These are phyloP conservation scores for Globisporangium viniferum DNA, from an alignment of 352 stramenopile species.

Conservation along the genomic window DNA sequence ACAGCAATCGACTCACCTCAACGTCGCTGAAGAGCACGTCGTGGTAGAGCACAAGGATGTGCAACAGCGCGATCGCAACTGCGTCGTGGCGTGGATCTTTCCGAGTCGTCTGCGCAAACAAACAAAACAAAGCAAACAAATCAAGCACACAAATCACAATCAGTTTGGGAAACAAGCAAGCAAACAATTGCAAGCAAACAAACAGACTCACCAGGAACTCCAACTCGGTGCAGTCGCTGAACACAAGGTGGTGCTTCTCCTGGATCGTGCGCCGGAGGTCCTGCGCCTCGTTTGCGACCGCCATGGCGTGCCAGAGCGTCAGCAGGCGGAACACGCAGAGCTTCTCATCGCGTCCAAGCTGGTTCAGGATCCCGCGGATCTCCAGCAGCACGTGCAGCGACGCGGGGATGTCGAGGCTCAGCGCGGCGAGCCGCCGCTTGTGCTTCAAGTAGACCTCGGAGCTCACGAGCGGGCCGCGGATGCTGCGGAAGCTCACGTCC, in stretches of 20 bases:
- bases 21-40: slow-evolving; percentile 72
- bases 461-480: slow-evolving; percentile 50
- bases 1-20: slow-evolving; percentile 30
- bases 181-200: not conserved
- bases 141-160: not conserved
- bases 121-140: not conserved
- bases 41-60: slow-evolving; percentile 58
- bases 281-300: slow-evolving; percentile 30
- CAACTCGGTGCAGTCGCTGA: slow-evolving; percentile 56
- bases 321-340: slow-evolving; percentile 56
- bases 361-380: slow-evolving; percentile 43
- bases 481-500: slow-evolving; percentile 64
- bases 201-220: slow-evolving; percentile 51
- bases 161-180: not conserved
- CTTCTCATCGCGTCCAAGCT: slow-evolving; percentile 42
- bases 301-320: slow-evolving; percentile 48
- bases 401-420: slow-evolving; percentile 38
- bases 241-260: slow-evolving; percentile 51
- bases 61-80: slow-evolving; percentile 45
- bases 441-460: slow-evolving; percentile 45
- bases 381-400: slow-evolving; percentile 39
- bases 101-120: slow-evolving; percentile 27
- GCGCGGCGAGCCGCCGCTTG: slow-evolving; percentile 28
- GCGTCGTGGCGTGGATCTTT: slow-evolving; percentile 39
- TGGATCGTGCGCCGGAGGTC: slow-evolving; percentile 44